Evolutionary conservation across 495 filamentous ascomycete species (phyloP).

Genomic region (Aspergillus hancockii): DNA sequence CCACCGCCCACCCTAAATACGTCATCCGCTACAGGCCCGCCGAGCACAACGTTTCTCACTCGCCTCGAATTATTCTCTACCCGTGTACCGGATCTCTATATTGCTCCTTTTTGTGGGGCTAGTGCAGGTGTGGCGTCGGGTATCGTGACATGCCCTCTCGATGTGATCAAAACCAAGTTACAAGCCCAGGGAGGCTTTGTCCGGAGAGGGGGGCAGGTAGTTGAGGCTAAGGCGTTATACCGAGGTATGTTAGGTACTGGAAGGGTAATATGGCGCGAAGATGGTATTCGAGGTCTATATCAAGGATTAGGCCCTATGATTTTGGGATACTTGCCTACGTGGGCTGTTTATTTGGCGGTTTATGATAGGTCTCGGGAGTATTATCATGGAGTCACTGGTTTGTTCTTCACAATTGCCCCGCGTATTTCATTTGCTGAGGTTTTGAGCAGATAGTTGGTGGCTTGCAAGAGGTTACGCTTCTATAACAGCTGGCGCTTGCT

Average conservation of each 20-base stretch:
- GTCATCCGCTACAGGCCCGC: constrained; percentile 19
- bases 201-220: constrained; percentile 44
- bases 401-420: constrained; percentile 22
- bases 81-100: constrained; percentile 49
- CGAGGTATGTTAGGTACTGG: constrained; percentile 85
- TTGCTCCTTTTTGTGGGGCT: constrained; percentile 77
- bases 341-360: constrained; percentile 96
- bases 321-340: constrained; percentile 92
- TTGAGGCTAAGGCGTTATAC: constrained; percentile 61
- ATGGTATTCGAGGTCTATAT: constrained; percentile 90
- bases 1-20: constrained; percentile 23
- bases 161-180: constrained; percentile 98
- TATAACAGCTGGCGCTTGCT: constrained; percentile 85
- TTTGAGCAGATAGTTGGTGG: constrained; percentile 55
- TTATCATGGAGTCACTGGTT: constrained; percentile 66
- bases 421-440: constrained; percentile 10
- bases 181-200: constrained; percentile 89
- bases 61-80: constrained; percentile 57
- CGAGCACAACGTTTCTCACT: constrained; percentile 44
- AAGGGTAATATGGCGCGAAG: constrained; percentile 77
- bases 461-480: constrained; percentile 71
- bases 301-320: constrained; percentile 91
- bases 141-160: constrained; percentile 92
- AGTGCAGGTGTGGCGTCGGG: constrained; percentile 88
- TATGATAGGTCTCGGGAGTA: constrained; percentile 85